A percentile compares a stretch with the other conserved stretches of the same genome.
Evolutionary conservation across 2,329 filamentous ascomycete species (phyloP).

Genomic region (Metarhizium humberi): DNA sequence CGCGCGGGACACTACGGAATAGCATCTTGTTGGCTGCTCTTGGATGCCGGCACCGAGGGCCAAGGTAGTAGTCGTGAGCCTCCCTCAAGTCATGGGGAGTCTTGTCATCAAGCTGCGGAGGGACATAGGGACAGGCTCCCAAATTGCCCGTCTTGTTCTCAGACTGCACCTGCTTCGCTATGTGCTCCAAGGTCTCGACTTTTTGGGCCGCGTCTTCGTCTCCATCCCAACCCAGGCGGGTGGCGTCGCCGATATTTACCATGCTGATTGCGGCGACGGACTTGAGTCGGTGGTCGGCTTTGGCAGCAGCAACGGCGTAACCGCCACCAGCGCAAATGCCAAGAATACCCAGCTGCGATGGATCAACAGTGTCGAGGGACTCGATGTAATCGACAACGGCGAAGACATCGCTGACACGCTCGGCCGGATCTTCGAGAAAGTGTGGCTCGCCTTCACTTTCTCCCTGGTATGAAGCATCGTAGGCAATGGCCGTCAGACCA

Average conservation of each 20-base stretch:
- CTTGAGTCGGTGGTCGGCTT: conserved; percentile 27
- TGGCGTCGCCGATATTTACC: neutral
- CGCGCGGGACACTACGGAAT: too few species aligned
- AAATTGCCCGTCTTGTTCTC: too few species aligned
- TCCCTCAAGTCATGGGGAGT: too few species aligned
- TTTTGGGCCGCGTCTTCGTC: too few species aligned
- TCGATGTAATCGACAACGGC: conserved; percentile 25
- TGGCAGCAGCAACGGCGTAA: conserved; percentile 24
- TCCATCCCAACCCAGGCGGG: neutral
- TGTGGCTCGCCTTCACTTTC: conserved; percentile 24
- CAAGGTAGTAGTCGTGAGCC: too few species aligned
- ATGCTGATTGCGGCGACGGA: neutral
- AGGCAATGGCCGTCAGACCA: conserved; percentile 25
- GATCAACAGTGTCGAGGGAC: conserved; percentile 17
- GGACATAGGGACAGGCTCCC: too few species aligned
- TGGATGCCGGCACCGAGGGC: too few species aligned
- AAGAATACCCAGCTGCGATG: conserved; percentile 20
- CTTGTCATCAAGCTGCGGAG: too few species aligned
- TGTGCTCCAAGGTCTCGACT: too few species aligned
- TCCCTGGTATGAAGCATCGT: conserved; percentile 29
- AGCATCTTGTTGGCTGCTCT: too few species aligned
- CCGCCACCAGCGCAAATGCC: conserved; percentile 19
- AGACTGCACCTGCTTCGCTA: too few species aligned
- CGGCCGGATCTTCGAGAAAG: conserved; percentile 26
- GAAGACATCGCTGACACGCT: conserved; percentile 26